phyloP scores from a whole-genome alignment of 78 protist species.

The Cavenderia fasciculata region DNA sequence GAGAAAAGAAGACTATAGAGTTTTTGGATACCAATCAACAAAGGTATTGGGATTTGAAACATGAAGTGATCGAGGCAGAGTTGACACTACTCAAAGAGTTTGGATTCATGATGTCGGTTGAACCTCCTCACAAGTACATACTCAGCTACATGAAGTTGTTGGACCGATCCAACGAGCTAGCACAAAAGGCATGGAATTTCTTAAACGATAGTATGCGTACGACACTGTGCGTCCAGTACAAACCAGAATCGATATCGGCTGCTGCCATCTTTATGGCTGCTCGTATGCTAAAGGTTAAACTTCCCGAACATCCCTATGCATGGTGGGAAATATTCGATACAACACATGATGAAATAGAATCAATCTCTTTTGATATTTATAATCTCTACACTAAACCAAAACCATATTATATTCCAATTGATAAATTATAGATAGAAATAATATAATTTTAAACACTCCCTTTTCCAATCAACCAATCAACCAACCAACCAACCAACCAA shows the following conservation, averaged over 20 bases:
- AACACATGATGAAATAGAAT: constrained; percentile 41
- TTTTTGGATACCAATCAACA: constrained; percentile 47
- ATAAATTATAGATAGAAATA: too few relatives aligned
- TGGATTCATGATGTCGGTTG: constrained; percentile 72
- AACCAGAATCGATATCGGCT: constrained; percentile 79
- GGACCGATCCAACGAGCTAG: constrained; percentile 66
- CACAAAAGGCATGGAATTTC: constrained; percentile 91
- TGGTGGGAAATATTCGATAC: constrained; percentile 89
- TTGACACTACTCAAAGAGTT: constrained; percentile 61
- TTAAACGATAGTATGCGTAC: constrained; percentile 90
- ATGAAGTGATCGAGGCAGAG: constrained; percentile 73
- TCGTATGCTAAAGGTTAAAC: neutral
- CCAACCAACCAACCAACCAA: too few relatives aligned
- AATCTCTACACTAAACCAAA: constrained; percentile 41
- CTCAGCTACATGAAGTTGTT: constrained; percentile 59
- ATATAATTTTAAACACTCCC: too few relatives aligned
- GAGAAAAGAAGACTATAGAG: constrained; percentile 17
- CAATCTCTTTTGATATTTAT: constrained; percentile 12
- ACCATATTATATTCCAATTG: constrained; percentile 30
- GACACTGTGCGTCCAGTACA: constrained; percentile 80
- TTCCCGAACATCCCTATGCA: constrained; percentile 73
- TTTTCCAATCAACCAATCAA: too few relatives aligned
- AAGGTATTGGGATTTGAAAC: constrained; percentile 46
- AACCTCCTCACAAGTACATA: constrained; percentile 85
- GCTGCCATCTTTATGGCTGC: constrained; percentile 76